phyloP scores from a whole-genome alignment of 768 basidiomycete genomes.

The Leucosporidium scottii region DNA sequence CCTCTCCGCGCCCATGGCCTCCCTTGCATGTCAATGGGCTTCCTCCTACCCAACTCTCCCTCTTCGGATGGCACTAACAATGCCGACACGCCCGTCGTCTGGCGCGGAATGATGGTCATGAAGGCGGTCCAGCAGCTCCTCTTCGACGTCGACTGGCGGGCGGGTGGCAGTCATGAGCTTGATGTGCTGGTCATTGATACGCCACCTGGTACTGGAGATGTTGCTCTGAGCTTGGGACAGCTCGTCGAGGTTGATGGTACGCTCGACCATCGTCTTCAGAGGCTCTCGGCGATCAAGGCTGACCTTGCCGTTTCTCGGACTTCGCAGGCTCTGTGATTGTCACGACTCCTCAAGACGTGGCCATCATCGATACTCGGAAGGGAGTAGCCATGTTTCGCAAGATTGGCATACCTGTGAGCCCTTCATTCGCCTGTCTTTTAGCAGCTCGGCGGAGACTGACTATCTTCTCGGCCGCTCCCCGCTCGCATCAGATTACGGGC shows the following conservation, averaged over 20 bases:
- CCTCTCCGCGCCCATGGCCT: slow-evolving; percentile 83
- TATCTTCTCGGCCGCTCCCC: slow-evolving; percentile 1
- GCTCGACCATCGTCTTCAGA: slow-evolving; percentile 30
- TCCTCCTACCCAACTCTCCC: slow-evolving; percentile 58
- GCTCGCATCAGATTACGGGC: slow-evolving; percentile 65
- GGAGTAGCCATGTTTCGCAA: slow-evolving; percentile 90
- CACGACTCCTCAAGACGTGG: slow-evolving; percentile 91
- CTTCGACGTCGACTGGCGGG: slow-evolving; percentile 89
- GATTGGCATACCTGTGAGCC: slow-evolving; percentile 70
- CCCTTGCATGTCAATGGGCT: slow-evolving; percentile 96
- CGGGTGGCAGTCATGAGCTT: slow-evolving; percentile 46
- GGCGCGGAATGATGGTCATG: slow-evolving; percentile 97
- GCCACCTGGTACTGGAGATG: slow-evolving; percentile 96
- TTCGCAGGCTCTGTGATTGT: slow-evolving; percentile 77
- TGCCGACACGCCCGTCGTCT: slow-evolving; percentile 75
- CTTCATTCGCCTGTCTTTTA: not conserved
- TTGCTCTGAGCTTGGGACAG: slow-evolving; percentile 84
- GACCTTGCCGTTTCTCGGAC: not conserved
- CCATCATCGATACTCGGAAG: slow-evolving; percentile 81
- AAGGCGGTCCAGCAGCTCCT: slow-evolving; percentile 93
- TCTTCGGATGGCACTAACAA: slow-evolving; percentile 29
- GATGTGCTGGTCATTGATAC: slow-evolving; percentile 89
- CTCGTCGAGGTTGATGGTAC: slow-evolving; percentile 73
- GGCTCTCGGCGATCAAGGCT: not conserved
- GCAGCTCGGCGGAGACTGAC: not conserved